Evolutionary conservation across 345 rosid species (phyloP), one percentile per base, ranked within the genome.

Genomic region (Rhodomyrtus tomentosa): DNA sequence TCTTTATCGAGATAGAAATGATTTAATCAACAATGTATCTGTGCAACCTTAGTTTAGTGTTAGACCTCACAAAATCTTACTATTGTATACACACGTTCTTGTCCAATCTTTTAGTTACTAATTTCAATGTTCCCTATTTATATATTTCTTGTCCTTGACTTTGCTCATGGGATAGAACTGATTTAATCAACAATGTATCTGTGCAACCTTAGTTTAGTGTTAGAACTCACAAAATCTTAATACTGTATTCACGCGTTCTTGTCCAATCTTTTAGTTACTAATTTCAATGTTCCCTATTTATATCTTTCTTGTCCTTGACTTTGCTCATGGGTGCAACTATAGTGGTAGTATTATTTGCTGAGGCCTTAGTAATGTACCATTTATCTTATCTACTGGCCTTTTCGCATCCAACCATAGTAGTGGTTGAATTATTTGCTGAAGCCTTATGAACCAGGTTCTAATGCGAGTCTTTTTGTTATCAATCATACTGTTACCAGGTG

Each of bases 401-500:
- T 8, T 21, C 1, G 56, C 56, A 54, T 8, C 5, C n/a, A 54
- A 54, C 56, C 56, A 54, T 22, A 22, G n/a, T 54, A 22, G 58
- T 54, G 11, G 58, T 54, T n/a, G 58, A 8, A 54, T 54, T 54
- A 54, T 22, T 22, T 54, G 58, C 58, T 22, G n/a, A 9, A 36
- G 45, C 76, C 76, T 68, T 18, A 36, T 45, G 36, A 68, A 32
- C 76, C 76, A 68, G 32, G 76, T 68, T 68, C 36, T 68, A 38
- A 68, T 68, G 25, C 6, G 5, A 36, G 14, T 36, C 45, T 38
- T 68, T 68, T 68, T 68, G 76, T 68, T 42, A 18, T 68, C 83
- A 81, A 68, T 12, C n/a, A 59, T 81, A 55, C 84, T 82, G 82
- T 80, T 68, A 62, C 84, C 91, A 97, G 99, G 99, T 91, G 99